Conservation (phyloP, 2,329 filamentous ascomycete genomes). For the Kalaharituber pfeilii region DNA sequence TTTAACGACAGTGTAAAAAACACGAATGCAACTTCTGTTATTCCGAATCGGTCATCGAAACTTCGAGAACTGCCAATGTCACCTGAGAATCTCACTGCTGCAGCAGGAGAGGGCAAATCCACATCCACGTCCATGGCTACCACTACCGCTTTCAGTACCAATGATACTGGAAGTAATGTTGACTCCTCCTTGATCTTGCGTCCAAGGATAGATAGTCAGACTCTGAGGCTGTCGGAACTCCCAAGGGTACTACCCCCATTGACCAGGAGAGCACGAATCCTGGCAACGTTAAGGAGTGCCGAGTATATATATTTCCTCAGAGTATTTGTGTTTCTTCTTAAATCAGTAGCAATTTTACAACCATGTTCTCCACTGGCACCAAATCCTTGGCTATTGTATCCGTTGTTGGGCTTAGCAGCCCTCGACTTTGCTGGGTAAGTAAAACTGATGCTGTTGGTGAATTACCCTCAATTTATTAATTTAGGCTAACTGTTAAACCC, state of each 20-base stretch:
- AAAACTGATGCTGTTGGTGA: not conserved
- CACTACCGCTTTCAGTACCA: not conserved
- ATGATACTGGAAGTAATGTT: not conserved
- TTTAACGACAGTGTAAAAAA: slow-evolving; percentile 22
- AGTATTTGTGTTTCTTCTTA: slow-evolving; percentile 47
- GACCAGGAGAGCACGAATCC: slow-evolving; percentile 25
- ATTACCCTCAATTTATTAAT: not conserved
- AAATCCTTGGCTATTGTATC: slow-evolving; percentile 46
- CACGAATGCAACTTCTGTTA: not conserved
- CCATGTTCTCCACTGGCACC: slow-evolving; percentile 56
- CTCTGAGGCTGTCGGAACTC: slow-evolving; percentile 1
- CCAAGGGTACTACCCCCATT: slow-evolving; percentile 29
- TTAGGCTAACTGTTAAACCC: too few relatives aligned
- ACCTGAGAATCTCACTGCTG: not conserved
- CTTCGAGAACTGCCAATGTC: not conserved
- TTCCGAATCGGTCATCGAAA: not conserved
- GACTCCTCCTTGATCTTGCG: slow-evolving; percentile 13
- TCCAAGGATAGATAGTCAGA: slow-evolving; percentile 6
- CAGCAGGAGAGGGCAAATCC: not conserved
- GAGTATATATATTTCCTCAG: slow-evolving; percentile 32
- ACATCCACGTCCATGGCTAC: not conserved
- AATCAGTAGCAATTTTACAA: slow-evolving; percentile 46
- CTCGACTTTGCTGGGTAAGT: slow-evolving; percentile 33
- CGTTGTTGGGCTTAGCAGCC: slow-evolving; percentile 50
- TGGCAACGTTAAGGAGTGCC: slow-evolving; percentile 21